phyloP scores from a whole-genome alignment of 305 asterid genomes.

The Fraxinus baroniana region DNA sequence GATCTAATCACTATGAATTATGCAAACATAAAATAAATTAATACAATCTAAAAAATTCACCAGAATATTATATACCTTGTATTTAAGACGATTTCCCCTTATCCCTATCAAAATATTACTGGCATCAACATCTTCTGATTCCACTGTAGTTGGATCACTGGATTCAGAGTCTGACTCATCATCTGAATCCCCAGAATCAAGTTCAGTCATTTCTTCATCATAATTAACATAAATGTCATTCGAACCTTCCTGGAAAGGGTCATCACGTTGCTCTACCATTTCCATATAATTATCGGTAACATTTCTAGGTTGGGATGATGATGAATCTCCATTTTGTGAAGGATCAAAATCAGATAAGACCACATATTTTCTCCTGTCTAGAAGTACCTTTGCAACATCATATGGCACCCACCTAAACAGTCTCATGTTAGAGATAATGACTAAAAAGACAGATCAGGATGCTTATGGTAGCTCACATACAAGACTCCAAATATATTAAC shows the following conservation, averaged over 20 bases:
- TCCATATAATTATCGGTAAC: conserved; percentile 40
- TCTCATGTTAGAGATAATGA: conserved; percentile 20
- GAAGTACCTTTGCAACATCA: conserved; percentile 68
- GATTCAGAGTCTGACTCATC: conserved; percentile 56
- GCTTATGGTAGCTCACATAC: neutral
- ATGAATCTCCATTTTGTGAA: conserved; percentile 43
- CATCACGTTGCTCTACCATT: conserved; percentile 53
- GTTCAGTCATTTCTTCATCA: conserved; percentile 62
- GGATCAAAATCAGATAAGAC: conserved; percentile 65
- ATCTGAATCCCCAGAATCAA: conserved; percentile 64
- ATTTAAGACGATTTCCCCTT: conserved; percentile 57
- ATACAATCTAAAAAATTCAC: conserved; percentile 1
- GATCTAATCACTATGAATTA: neutral
- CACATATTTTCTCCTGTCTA: conserved; percentile 66
- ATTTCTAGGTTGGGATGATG: conserved; percentile 20
- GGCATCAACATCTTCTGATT: conserved; percentile 48
- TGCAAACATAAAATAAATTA: neutral
- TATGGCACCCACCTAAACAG: conserved; percentile 79
- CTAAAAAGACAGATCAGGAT: neutral
- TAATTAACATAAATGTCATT: conserved; percentile 46
- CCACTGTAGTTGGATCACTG: conserved; percentile 30
- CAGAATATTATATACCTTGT: conserved; percentile 48
- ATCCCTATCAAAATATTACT: conserved; percentile 63
- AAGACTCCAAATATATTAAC: neutral
- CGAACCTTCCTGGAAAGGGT: conserved; percentile 40